Base-by-base conservation (phyloP, 2,329 filamentous ascomycete species). In the Epichloe aotearoae region DNA sequence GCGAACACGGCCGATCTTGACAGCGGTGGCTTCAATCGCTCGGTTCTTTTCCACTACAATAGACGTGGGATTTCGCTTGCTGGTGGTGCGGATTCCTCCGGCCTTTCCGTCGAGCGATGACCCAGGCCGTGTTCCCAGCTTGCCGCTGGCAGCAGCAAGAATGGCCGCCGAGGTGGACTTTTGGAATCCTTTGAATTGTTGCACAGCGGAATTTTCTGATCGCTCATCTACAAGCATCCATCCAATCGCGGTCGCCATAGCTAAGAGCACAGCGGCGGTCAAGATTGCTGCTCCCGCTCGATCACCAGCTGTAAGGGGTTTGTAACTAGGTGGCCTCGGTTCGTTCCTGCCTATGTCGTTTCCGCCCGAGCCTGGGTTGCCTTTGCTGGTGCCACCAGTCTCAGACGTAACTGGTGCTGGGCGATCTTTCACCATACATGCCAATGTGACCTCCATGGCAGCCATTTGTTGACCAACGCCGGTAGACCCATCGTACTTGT, bases 391-490 rank as follows among this genome's bases (percentile, higher is more conserved):
- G 23, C 83, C 83, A 47, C 83, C 83, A 1, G 66, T 79, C 4
- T 66, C 58, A 26, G 71, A 64, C 4, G 74, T 77, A 40, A 75
- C 66, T 0, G 75, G 73, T 1, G 65, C 61, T 0, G 58, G 51
- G 10, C 67, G 66, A 6, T 71, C 54, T 37, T 70, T 57, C 47
- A 84, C 75, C 62, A 83, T 70, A 57, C 79, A 82, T 38, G 75
- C 74, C 44, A 86, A 72, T 6, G 84, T 74, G 10, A 84, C 72
- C 59, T 85, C 80, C 62, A 86, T 68, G 2, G 78, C 81, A 1
- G 78, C 74, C 83, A 87, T 86, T 64, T 86, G 82, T 62, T 86
- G 81, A 5, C 83, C 83, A 2, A 86, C 75, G 6, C 82, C 83
- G 6, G 71, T 74, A 2, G 70, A 71, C 23, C 78, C 77, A 61